These are phyloP conservation scores for Malassezia slooffiae DNA, from an alignment of 1,284 basidiomycete species.

Conservation along the genomic window DNA sequence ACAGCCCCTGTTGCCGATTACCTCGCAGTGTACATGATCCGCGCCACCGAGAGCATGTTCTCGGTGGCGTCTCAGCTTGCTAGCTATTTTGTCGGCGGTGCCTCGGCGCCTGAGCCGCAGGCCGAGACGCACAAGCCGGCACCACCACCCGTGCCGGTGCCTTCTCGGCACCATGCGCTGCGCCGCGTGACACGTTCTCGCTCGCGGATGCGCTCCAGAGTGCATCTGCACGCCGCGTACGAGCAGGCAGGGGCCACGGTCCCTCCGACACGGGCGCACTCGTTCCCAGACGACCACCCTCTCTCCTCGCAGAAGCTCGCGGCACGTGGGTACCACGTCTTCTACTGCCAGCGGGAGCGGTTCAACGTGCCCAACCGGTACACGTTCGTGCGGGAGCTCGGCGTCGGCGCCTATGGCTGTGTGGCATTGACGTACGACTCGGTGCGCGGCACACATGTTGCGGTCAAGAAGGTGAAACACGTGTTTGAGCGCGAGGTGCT, in stretches of 20 bases:
- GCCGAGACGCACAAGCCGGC: no score
- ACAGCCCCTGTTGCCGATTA: no score
- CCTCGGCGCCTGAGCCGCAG: no score
- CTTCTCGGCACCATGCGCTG: no score
- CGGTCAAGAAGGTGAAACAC: slow-evolving; percentile 44
- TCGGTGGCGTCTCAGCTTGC: no score
- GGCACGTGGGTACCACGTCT: slow-evolving; percentile 38
- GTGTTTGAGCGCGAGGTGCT: slow-evolving; percentile 44
- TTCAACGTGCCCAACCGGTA: slow-evolving; percentile 44
- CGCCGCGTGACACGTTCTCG: slow-evolving; percentile 9
- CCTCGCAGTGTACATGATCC: no score
- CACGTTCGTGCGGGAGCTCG: slow-evolving; percentile 39
- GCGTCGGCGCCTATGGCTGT: slow-evolving; percentile 44
- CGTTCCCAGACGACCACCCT: slow-evolving; percentile 37
- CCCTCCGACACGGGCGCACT: slow-evolving; percentile 10
- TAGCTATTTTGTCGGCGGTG: no score
- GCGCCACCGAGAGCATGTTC: no score
- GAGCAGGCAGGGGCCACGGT: not conserved
- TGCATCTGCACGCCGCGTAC: not conserved
- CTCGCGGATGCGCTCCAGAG: not conserved
- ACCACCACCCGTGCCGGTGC: no score
- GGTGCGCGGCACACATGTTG: slow-evolving; percentile 37
- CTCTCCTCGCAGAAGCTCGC: slow-evolving; percentile 36
- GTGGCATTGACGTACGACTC: slow-evolving; percentile 39
- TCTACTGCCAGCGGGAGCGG: slow-evolving; percentile 38